These are phyloP conservation scores for Incumbomyces delicatus DNA, from an alignment of 2,329 filamentous ascomycete species.

Conservation along the genomic window DNA sequence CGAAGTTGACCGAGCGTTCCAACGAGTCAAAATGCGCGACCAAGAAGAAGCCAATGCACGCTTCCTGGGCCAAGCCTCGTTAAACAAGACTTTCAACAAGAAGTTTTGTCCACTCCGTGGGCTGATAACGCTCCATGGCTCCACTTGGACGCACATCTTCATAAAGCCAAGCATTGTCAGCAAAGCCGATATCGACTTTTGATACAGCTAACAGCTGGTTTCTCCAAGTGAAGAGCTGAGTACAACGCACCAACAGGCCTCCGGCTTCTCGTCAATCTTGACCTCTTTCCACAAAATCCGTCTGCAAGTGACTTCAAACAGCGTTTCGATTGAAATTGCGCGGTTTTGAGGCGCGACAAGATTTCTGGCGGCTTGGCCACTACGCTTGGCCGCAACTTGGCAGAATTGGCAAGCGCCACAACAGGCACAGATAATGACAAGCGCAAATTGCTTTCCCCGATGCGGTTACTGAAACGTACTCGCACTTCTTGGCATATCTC, in stretches of 20 bases:
- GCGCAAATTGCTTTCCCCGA: slow-evolving; percentile 34
- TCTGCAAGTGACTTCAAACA: no score
- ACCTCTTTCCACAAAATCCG: no score
- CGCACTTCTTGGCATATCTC: background rate
- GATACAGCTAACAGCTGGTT: background rate
- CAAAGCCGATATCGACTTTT: background rate
- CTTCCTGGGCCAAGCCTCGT: background rate
- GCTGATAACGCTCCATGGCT: background rate
- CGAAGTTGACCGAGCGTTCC: background rate
- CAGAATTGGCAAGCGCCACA: slow-evolving; percentile 38
- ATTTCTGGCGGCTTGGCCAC: slow-evolving; percentile 2
- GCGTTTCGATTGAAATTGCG: no score
- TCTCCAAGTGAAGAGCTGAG: no score
- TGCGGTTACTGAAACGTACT: background rate
- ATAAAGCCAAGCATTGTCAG: slow-evolving; percentile 1
- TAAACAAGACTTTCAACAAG: slow-evolving; percentile 4
- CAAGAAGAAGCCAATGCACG: slow-evolving; percentile 1
- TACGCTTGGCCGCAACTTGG: slow-evolving; percentile 47
- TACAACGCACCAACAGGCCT: no score
- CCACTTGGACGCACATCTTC: background rate
- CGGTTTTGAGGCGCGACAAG: background rate
- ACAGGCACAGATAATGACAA: slow-evolving; percentile 31
- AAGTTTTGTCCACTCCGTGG: slow-evolving; percentile 1
- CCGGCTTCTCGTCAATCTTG: no score
- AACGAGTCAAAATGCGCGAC: slow-evolving; percentile 3